Conservation (phyloP, 192 early-diverging fungal species). For the Backusella parvicylindrica region DNA sequence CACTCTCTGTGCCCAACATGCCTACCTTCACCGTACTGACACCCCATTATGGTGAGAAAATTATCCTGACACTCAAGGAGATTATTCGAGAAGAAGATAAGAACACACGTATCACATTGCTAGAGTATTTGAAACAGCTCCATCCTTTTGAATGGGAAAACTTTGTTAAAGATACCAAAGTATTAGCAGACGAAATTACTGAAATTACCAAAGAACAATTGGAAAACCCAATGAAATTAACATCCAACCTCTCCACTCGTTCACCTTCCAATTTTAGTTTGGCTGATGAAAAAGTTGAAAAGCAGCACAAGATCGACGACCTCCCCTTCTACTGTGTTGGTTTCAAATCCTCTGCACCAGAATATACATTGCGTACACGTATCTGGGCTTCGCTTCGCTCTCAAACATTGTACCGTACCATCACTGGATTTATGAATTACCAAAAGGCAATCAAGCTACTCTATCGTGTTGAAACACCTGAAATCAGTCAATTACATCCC, state of each 20-base stretch:
- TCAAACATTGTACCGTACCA: constrained; percentile 83
- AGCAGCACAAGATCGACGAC: constrained; percentile 62
- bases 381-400: constrained; percentile 88
- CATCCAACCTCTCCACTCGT: background rate
- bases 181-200: constrained; percentile 62
- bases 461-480: constrained; percentile 78
- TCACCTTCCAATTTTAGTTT: background rate
- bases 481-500: constrained; percentile 3
- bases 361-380: constrained; percentile 80
- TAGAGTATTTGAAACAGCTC: constrained; percentile 79
- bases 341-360: constrained; percentile 76
- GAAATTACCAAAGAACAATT: constrained; percentile 6
- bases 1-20: constrained; percentile 77
- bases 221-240: background rate
- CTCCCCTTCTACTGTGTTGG: constrained; percentile 77
- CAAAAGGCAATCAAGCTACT: constrained; percentile 79
- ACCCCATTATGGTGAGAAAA: constrained; percentile 85
- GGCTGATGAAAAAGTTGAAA: constrained; percentile 17
- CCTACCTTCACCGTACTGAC: constrained; percentile 83
- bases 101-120: constrained; percentile 71
- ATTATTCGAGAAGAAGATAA: constrained; percentile 82
- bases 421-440: constrained; percentile 89
- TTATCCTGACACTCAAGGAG: constrained; percentile 76
- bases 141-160: constrained; percentile 88
- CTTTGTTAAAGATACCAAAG: constrained; percentile 85